Percentiles rank a stretch among this genome's conserved stretches.
Evolutionary conservation across 78 protist genomes (phyloP).

Genomic region (Ministeria vibrans): DNA sequence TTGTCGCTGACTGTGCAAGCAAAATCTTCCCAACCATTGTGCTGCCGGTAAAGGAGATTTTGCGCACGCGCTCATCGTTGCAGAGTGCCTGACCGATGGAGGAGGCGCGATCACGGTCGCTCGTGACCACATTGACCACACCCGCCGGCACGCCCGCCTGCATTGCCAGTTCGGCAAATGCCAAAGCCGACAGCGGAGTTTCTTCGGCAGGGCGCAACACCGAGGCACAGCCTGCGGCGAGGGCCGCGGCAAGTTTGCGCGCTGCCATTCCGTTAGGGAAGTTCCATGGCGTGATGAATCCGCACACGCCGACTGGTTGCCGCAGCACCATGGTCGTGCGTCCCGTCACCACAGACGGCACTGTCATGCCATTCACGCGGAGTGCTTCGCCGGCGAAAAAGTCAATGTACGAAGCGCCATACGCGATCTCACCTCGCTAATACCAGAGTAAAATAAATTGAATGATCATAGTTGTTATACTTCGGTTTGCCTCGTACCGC

Average conservation of each 20-base stretch:
- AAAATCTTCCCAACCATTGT: conserved; percentile 41
- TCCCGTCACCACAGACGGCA: neutral
- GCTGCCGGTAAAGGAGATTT: conserved; percentile 47
- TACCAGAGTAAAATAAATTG: no score
- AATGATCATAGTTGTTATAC: no score
- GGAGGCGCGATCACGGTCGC: neutral
- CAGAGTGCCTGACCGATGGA: conserved; percentile 15
- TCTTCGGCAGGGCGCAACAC: conserved; percentile 16
- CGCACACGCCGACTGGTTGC: conserved; percentile 48
- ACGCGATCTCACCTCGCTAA: conserved; percentile 32
- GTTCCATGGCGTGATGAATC: conserved; percentile 52
- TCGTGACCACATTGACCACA: conserved; percentile 33
- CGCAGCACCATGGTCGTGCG: conserved; percentile 17
- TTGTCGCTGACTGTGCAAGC: conserved; percentile 3
- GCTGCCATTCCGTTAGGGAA: conserved; percentile 51
- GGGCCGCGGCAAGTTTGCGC: conserved; percentile 40
- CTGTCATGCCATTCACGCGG: conserved; percentile 16
- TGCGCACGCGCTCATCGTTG: neutral
- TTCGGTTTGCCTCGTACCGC: no score
- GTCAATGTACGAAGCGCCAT: conserved; percentile 15
- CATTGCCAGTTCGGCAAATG: conserved; percentile 20
- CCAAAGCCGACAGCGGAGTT: conserved; percentile 2
- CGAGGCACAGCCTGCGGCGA: conserved; percentile 53
- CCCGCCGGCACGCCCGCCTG: conserved; percentile 31
- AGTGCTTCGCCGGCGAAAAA: conserved; percentile 34